These are phyloP conservation scores for Gleditsia sinensis DNA, from an alignment of 306 rosid species.

Conservation along the genomic window DNA sequence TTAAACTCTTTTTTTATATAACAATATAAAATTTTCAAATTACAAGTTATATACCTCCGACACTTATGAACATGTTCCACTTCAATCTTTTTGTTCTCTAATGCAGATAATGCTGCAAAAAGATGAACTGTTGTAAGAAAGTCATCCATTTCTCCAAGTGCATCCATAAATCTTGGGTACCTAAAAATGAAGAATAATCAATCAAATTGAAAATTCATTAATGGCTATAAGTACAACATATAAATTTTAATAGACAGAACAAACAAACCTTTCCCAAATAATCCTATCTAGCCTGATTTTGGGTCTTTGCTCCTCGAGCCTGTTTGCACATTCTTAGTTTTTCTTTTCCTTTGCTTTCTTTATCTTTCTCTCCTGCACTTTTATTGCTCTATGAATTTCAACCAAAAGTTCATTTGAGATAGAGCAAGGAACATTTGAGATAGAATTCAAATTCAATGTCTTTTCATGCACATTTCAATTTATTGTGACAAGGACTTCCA, in stretches of 20 bases:
- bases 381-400: conserved; percentile 67
- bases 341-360: conserved; percentile 87
- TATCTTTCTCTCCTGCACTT: conserved; percentile 74
- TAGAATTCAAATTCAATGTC: too few species aligned
- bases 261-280: conserved; percentile 74
- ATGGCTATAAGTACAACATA: neutral
- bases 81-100: conserved; percentile 68
- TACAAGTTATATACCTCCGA: conserved; percentile 60
- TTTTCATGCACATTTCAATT: too few species aligned
- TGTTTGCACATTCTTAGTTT: conserved; percentile 68
- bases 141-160: conserved; percentile 92
- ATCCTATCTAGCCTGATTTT: conserved; percentile 66
- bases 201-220: conserved; percentile 8
- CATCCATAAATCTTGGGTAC: conserved; percentile 88
- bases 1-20: neutral
- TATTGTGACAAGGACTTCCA: too few species aligned
- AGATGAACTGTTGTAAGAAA: conserved; percentile 93
- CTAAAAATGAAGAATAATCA: conserved; percentile 40
- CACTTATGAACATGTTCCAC: conserved; percentile 69
- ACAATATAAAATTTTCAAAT: neutral
- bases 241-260: neutral
- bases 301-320: conserved; percentile 56
- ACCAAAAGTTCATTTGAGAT: conserved; percentile 85
- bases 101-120: conserved; percentile 84
- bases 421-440: too few species aligned